These are phyloP conservation scores for Auriscalpium vulgare DNA, from an alignment of 768 basidiomycete genomes.

Conservation along the genomic window DNA sequence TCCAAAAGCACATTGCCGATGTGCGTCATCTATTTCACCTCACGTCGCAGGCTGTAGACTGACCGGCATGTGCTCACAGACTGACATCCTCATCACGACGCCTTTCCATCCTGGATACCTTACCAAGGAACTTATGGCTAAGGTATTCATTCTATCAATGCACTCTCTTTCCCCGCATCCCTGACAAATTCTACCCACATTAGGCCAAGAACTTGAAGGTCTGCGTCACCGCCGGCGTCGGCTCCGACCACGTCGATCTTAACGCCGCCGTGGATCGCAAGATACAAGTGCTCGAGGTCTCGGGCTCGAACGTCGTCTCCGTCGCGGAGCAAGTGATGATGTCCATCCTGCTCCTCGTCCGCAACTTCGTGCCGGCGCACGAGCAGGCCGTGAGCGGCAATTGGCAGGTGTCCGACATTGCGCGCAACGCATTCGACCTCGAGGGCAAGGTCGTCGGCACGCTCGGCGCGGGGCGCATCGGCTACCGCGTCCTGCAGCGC, in stretches of 20 bases:
- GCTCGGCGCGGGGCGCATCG: too few species aligned
- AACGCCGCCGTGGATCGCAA: too few species aligned
- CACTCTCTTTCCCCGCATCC: neutral
- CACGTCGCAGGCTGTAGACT: neutral
- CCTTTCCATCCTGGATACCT: slow-evolving; percentile 24
- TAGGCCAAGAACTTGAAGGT: slow-evolving; percentile 78
- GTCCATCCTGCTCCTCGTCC: slow-evolving; percentile 36
- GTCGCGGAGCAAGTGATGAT: too few species aligned
- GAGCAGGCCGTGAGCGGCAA: too few species aligned
- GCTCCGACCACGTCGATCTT: slow-evolving; percentile 28
- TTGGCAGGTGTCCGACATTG: too few species aligned
- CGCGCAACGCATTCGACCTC: too few species aligned
- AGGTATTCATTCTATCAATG: slow-evolving; percentile 1
- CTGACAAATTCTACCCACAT: too few species aligned
- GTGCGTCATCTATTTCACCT: slow-evolving; percentile 15
- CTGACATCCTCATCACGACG: slow-evolving; percentile 17
- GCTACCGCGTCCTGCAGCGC: too few species aligned
- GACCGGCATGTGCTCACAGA: neutral
- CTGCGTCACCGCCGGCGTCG: slow-evolving; percentile 81
- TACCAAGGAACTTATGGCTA: slow-evolving; percentile 18
- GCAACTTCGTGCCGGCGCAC: too few species aligned
- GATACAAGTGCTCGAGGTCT: too few species aligned
- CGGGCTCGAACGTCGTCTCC: too few species aligned
- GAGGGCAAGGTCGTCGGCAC: too few species aligned
- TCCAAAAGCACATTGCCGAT: slow-evolving; percentile 28